Evolutionary conservation across 1,284 basidiomycete species (phyloP).

Genomic region (Cronartium quercuum): DNA sequence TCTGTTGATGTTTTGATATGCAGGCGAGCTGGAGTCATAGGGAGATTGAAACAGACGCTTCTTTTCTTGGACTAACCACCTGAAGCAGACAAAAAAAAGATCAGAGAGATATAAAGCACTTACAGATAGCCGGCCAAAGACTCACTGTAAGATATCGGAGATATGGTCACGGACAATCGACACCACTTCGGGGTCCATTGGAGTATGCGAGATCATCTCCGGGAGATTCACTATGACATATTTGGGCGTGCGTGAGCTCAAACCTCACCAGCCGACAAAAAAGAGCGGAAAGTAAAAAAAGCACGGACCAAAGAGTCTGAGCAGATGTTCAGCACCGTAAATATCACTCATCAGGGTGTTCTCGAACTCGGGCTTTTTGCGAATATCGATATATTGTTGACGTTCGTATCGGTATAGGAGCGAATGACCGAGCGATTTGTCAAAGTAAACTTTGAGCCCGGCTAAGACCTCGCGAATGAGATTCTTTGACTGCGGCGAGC

Average conservation of each 20-base stretch:
- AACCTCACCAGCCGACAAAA: background rate
- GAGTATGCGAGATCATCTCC: slow-evolving; percentile 77
- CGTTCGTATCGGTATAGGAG: slow-evolving; percentile 91
- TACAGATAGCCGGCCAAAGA: background rate
- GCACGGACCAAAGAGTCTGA: slow-evolving; percentile 78
- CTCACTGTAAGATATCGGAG: slow-evolving; percentile 77
- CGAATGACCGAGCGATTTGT: slow-evolving; percentile 79
- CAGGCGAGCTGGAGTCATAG: slow-evolving; percentile 64
- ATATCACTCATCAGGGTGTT: slow-evolving; percentile 64
- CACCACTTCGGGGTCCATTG: slow-evolving; percentile 83
- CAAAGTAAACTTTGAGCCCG: slow-evolving; percentile 89
- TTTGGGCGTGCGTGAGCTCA: background rate
- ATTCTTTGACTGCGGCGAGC: slow-evolving; percentile 30
- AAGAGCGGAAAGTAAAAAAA: background rate
- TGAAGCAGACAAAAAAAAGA: slow-evolving; percentile 46
- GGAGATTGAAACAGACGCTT: slow-evolving; percentile 63
- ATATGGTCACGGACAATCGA: slow-evolving; percentile 78
- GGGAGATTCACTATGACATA: slow-evolving; percentile 54
- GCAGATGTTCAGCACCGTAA: slow-evolving; percentile 89
- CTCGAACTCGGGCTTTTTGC: slow-evolving; percentile 68
- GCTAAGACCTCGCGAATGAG: slow-evolving; percentile 70
- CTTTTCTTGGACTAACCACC: slow-evolving; percentile 64
- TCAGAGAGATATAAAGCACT: background rate
- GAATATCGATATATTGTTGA: slow-evolving; percentile 77
- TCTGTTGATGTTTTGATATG: slow-evolving; percentile 62